Conservation (phyloP, 345 rosid species). For the Jatropha curcas region DNA sequence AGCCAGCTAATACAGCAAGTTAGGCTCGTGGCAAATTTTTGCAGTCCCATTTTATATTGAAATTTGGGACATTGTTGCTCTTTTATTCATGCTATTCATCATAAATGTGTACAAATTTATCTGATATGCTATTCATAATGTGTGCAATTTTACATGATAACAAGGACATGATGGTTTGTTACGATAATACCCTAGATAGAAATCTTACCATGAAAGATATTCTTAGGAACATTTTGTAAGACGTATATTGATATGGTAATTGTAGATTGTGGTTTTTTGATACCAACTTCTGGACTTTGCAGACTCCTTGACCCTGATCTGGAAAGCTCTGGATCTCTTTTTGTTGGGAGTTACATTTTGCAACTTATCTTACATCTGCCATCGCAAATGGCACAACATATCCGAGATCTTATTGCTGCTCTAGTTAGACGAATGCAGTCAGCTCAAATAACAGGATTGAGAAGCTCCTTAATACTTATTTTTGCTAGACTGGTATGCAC, state of each 20-base stretch:
- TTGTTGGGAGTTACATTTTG: slow-evolving; percentile 82
- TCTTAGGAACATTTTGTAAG: neutral
- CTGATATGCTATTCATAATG: too few relatives aligned
- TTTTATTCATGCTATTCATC: neutral
- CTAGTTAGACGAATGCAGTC: slow-evolving; percentile 88
- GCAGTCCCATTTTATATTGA: neutral
- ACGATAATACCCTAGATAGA: neutral
- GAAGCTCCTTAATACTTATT: slow-evolving; percentile 76
- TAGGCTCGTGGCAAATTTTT: neutral
- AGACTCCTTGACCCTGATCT: slow-evolving; percentile 89
- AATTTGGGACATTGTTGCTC: neutral
- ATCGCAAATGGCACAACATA: slow-evolving; percentile 78
- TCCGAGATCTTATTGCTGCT: slow-evolving; percentile 71
- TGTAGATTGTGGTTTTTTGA: slow-evolving; percentile 11
- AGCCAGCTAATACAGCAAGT: neutral
- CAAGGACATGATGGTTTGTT: neutral
- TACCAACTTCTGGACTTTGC: slow-evolving; percentile 30
- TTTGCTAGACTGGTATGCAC: slow-evolving; percentile 85
- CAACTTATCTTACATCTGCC: slow-evolving; percentile 95
- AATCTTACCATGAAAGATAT: neutral
- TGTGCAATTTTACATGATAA: neutral
- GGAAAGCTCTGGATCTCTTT: slow-evolving; percentile 93
- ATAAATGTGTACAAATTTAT: too few relatives aligned
- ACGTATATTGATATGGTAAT: neutral
- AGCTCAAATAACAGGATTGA: slow-evolving; percentile 70